Base-by-base conservation (phyloP, 371 early-diverging fungal genomes). In the Capillidium heterosporum region DNA sequence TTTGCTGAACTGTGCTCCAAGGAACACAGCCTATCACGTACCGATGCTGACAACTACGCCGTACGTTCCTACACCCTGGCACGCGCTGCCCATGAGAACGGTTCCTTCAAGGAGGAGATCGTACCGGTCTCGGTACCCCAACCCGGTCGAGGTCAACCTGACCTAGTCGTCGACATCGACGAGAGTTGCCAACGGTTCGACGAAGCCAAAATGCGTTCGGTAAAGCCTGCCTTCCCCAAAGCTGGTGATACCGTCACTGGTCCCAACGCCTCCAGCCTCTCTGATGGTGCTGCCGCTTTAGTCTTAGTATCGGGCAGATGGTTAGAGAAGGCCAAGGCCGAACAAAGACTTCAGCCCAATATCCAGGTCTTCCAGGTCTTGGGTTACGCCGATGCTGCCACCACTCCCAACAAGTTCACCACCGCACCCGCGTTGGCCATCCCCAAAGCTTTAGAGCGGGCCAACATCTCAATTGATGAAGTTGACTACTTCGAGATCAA, bases 261-360 rank as follows among this genome's bases (percentile, higher is more conserved):
- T 26, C 90, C 93, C 59, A 98, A 95, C 69, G 81, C 96, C 39
- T 87, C 88, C 56, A 85, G 90, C 4, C 70, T 98, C 59, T 87
- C 81, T 66, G 98, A 98, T 66, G 98, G 97, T 63, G 98, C 97
- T 46, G 85, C 94, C 39, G 93, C 93, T 24, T 46, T 98, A 50
- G 84, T 96, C 44, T 70, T 98, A 61, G 84, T 89, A 73, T 81
- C 84, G 46, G 80, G 82, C 50, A 2, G 23, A 32, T 32, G 32
- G 32, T 26, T 41, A 2, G 70, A 76, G 59, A 82, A 80, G 63
- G 21, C 46, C 1, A 59, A 40, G 26, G 21, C 19, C 8, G 19
- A 43, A 43, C 42, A 43, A 43, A 28, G 29, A 19, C 23, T 19
- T 23, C 26, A 27, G n/a, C 26, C 40, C 13, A 24, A 35, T 47